Percentiles rank a stretch among this genome's conserved stretches.
phyloP scores from a whole-genome alignment of 2,329 filamentous ascomycete genomes.

The Reticulascus tulasneorum region DNA sequence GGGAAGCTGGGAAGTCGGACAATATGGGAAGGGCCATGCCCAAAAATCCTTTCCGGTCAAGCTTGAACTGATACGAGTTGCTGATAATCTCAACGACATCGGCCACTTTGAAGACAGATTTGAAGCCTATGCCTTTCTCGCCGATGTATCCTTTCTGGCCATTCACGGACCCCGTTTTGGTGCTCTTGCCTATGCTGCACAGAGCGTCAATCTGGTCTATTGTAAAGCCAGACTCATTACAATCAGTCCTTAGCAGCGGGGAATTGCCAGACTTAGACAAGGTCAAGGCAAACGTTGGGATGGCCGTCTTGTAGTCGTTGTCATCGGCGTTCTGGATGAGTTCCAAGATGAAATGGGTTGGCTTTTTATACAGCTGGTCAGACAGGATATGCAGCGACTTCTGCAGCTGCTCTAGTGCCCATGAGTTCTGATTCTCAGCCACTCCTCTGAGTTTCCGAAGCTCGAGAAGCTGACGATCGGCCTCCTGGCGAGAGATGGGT shows the following conservation, averaged over 20 bases:
- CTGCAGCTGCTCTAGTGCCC: too few species aligned
- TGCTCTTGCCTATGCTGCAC: slow-evolving; percentile 25
- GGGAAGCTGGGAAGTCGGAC: background rate
- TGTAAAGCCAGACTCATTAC: slow-evolving; percentile 30
- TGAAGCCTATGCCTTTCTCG: slow-evolving; percentile 35
- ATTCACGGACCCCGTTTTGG: slow-evolving; percentile 21
- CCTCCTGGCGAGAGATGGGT: too few species aligned
- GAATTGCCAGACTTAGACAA: too few species aligned
- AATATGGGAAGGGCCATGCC: slow-evolving; percentile 28
- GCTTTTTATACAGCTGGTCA: slow-evolving; percentile 20
- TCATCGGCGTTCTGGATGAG: slow-evolving; percentile 37
- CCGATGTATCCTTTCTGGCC: slow-evolving; percentile 23
- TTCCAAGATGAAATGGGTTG: slow-evolving; percentile 31
- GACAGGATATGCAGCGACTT: too few species aligned
- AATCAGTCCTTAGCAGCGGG: slow-evolving; percentile 17
- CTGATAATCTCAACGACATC: slow-evolving; percentile 24
- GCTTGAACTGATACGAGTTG: slow-evolving; percentile 24
- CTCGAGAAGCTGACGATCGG: too few species aligned
- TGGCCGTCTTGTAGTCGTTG: slow-evolving; percentile 20
- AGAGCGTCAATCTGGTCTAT: slow-evolving; percentile 27
- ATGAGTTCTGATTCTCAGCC: too few species aligned
- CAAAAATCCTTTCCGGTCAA: slow-evolving; percentile 21
- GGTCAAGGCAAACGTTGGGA: slow-evolving; percentile 14
- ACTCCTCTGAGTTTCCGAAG: too few species aligned
- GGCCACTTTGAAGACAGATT: slow-evolving; percentile 29